Percentiles rank a stretch among this genome's conserved stretches.
Evolutionary conservation across 1,284 basidiomycete genomes (phyloP).

Genomic region (Omphalotus olearius): DNA sequence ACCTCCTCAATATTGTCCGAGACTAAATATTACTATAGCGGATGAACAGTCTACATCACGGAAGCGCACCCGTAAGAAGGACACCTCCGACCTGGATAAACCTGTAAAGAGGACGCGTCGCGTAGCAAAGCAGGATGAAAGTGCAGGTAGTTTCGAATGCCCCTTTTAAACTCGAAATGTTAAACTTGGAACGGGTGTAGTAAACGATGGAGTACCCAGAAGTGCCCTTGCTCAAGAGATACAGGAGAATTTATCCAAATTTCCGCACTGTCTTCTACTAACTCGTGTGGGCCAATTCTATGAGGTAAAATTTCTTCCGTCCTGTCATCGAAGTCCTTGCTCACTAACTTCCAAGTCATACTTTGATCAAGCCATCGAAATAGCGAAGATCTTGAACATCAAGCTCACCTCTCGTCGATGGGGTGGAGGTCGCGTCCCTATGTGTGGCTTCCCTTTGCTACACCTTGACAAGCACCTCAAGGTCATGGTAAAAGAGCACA

Average conservation of each 20-base stretch:
- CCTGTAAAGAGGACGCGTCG: not conserved
- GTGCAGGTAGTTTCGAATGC: not conserved
- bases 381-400: constrained; percentile 76
- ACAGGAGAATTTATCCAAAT: constrained; percentile 65
- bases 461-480: constrained; percentile 87
- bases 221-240: constrained; percentile 67
- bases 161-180: not conserved
- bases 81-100: not conserved
- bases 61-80: constrained; percentile 5
- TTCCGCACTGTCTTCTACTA: constrained; percentile 85
- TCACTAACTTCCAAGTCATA: constrained; percentile 62
- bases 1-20: too few relatives aligned
- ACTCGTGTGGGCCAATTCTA: constrained; percentile 95
- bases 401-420: constrained; percentile 75
- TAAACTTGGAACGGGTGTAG: not conserved
- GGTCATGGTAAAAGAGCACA: constrained; percentile 76
- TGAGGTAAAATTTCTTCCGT: constrained; percentile 53
- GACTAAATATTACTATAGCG: too few relatives aligned
- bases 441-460: constrained; percentile 90
- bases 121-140: not conserved
- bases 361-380: constrained; percentile 83
- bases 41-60: not conserved
- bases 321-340: not conserved
- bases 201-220: constrained; percentile 30
- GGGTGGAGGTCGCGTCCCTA: constrained; percentile 61